These are phyloP conservation scores for Sergeia podlipaevii DNA, from an alignment of 208 protist species.

Conservation along the genomic window DNA sequence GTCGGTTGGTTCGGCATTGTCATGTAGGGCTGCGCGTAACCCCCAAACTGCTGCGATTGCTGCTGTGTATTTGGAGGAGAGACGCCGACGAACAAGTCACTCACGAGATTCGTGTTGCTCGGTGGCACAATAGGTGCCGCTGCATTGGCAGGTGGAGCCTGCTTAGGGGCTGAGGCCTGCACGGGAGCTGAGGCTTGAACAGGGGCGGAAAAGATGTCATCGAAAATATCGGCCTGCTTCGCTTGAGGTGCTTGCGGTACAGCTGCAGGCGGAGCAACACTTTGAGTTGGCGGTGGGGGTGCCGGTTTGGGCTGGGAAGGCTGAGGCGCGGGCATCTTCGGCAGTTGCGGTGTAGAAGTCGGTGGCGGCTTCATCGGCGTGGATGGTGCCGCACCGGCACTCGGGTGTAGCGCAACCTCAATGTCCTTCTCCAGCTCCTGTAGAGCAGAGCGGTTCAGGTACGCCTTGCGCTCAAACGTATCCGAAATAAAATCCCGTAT, in stretches of 20 bases:
- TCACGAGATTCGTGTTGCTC: background rate
- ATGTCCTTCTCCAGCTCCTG: slow-evolving; percentile 32
- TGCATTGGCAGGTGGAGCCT: slow-evolving; percentile 2
- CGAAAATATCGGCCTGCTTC: slow-evolving; percentile 34
- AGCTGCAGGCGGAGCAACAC: slow-evolving; percentile 4
- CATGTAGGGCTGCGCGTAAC: background rate
- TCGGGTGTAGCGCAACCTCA: slow-evolving; percentile 6
- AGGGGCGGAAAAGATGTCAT: slow-evolving; percentile 42
- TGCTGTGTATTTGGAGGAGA: slow-evolving; percentile 5
- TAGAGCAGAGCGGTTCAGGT: slow-evolving; percentile 24
- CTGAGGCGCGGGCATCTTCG: background rate
- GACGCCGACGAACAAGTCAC: slow-evolving; percentile 3
- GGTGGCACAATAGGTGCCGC: background rate
- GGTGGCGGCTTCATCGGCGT: slow-evolving; percentile 6
- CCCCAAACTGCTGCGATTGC: background rate
- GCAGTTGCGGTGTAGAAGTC: background rate
- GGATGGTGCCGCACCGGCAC: background rate
- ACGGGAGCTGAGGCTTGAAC: slow-evolving; percentile 5
- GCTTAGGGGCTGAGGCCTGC: slow-evolving; percentile 6
- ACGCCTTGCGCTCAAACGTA: slow-evolving; percentile 46
- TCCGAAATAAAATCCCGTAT: slow-evolving; percentile 33
- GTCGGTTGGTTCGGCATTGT: background rate
- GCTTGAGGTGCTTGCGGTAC: slow-evolving; percentile 1
- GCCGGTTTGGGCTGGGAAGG: background rate
- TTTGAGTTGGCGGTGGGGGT: slow-evolving; percentile 1